These are phyloP conservation scores for Musa troglodytarum DNA, from an alignment of 176 grass and related monocot species.

Conservation along the genomic window DNA sequence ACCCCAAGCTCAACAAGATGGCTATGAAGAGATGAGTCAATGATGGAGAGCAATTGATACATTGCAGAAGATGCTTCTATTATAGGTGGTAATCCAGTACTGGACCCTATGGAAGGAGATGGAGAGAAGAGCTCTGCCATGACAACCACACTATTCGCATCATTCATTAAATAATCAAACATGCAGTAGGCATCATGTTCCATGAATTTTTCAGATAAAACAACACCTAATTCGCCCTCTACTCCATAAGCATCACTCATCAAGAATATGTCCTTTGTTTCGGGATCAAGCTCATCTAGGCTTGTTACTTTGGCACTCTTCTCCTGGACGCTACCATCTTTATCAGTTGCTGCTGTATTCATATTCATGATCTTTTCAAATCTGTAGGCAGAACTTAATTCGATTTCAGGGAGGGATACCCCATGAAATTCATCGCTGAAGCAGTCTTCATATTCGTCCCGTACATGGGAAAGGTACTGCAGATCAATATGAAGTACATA, in stretches of 20 bases:
- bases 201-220: constrained; percentile 94
- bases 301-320: constrained; percentile 42
- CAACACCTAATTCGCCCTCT: constrained; percentile 90
- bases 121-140: constrained; percentile 90
- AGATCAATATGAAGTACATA: constrained; percentile 92
- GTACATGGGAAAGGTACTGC: constrained; percentile 62
- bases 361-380: constrained; percentile 23
- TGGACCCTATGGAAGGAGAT: constrained; percentile 44
- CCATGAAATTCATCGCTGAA: constrained; percentile 71
- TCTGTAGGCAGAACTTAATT: constrained; percentile 6
- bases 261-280: constrained; percentile 61
- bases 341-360: constrained; percentile 39
- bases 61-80: constrained; percentile 72
- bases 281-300: constrained; percentile 55
- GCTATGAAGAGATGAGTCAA: constrained; percentile 77
- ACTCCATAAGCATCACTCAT: constrained; percentile 92
- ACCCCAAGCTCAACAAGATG: constrained; percentile 86
- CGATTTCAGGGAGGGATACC: constrained; percentile 42
- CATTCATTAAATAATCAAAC: constrained; percentile 91
- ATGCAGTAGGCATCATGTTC: constrained; percentile 94
- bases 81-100: constrained; percentile 62
- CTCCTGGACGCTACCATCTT: constrained; percentile 20
- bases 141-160: constrained; percentile 54
- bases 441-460: constrained; percentile 52
- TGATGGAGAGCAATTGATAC: constrained; percentile 65